These are phyloP conservation scores for Rhodotorula paludigena DNA, from an alignment of 768 basidiomycete species.

Conservation along the genomic window DNA sequence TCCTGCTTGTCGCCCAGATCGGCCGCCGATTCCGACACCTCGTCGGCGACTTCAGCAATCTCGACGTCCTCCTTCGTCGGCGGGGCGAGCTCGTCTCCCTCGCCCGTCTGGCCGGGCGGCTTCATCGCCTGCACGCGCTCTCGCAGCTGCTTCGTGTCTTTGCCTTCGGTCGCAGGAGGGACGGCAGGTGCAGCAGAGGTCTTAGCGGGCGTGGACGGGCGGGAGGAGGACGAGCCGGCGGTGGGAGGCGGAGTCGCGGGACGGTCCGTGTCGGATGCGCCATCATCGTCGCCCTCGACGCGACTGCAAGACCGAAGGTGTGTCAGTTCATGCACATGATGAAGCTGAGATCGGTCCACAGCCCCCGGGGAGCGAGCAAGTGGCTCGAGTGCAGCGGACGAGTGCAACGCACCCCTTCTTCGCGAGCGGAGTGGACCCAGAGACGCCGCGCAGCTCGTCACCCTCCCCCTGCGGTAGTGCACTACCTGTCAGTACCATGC, in stretches of 20 bases:
- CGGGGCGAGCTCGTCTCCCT: not conserved
- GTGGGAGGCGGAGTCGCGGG: not conserved
- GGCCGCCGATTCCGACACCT: conserved; percentile 14
- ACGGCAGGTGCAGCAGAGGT: not conserved
- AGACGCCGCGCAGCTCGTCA: conserved; percentile 5
- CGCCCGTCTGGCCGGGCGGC: conserved; percentile 2
- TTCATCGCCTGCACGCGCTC: conserved; percentile 37
- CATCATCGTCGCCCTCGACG: conserved; percentile 1
- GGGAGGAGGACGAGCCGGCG: not conserved
- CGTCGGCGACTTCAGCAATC: conserved; percentile 18
- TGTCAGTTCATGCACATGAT: too few relatives aligned
- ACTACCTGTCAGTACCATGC: not conserved
- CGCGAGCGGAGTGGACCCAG: conserved; percentile 28
- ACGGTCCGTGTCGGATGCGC: conserved; percentile 2
- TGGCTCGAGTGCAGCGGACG: too few relatives aligned
- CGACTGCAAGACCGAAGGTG: conserved; percentile 13
- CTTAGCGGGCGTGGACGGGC: not conserved
- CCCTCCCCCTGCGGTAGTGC: conserved; percentile 28
- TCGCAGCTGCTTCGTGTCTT: conserved; percentile 33
- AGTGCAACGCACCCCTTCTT: conserved; percentile 28
- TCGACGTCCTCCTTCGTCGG: conserved; percentile 8
- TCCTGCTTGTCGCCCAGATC: conserved; percentile 18
- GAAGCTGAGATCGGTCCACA: too few relatives aligned
- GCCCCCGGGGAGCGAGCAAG: too few relatives aligned
- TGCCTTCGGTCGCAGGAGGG: conserved; percentile 23